Conservation (phyloP, 441 rosid genomes). For the Aleurites moluccanus region DNA sequence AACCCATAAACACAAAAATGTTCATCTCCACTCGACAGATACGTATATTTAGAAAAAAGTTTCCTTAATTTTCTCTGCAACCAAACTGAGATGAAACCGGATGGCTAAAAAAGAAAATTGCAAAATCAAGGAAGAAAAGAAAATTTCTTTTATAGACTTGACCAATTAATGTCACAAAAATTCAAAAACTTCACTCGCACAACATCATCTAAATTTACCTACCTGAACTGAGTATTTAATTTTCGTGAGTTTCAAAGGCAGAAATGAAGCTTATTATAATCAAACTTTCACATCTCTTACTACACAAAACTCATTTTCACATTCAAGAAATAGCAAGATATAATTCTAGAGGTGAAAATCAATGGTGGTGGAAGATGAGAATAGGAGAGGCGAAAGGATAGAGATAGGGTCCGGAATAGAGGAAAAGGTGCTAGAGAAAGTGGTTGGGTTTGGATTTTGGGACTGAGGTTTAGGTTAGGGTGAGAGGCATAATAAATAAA, state of each 20-base stretch:
- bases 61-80: conserved; percentile 27
- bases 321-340: neutral
- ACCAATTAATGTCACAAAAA: neutral
- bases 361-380: too few relatives aligned
- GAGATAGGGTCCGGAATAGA: too few relatives aligned
- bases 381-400: too few relatives aligned
- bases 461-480: too few relatives aligned
- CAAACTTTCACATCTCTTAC: neutral
- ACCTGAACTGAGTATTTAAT: neutral
- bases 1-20: too few relatives aligned
- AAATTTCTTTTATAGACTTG: neutral
- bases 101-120: neutral
- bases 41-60: too few relatives aligned
- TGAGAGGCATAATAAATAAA: too few relatives aligned
- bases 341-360: too few relatives aligned
- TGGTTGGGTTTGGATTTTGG: too few relatives aligned
- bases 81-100: conserved; percentile 27
- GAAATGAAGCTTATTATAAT: neutral
- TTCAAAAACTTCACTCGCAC: neutral
- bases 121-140: neutral
- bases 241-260: neutral
- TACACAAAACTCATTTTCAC: neutral
- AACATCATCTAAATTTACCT: neutral
- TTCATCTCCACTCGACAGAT: too few relatives aligned
- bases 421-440: too few relatives aligned